Conservation (phyloP, 495 filamentous ascomycete genomes). For the Neurospora sp. region DNA sequence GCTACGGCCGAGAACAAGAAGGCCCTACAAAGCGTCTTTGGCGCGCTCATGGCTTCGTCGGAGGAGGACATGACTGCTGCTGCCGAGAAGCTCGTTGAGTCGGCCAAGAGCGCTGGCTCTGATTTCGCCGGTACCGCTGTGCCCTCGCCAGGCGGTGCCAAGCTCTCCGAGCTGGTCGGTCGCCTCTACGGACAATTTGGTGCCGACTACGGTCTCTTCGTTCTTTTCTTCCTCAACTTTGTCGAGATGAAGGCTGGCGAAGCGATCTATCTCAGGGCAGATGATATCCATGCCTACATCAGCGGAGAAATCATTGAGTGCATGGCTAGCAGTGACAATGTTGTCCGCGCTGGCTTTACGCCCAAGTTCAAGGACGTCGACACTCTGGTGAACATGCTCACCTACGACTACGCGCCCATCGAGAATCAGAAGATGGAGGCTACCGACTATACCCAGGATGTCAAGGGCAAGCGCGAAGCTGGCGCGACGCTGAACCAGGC, state of each 20-base stretch:
- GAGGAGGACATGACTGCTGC: constrained; percentile 53
- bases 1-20: constrained; percentile 60
- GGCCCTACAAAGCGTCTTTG: constrained; percentile 64
- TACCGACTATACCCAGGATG: constrained; percentile 45
- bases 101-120: constrained; percentile 52
- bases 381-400: constrained; percentile 85
- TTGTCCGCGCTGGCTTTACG: constrained; percentile 93
- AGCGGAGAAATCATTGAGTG: constrained; percentile 97
- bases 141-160: constrained; percentile 31
- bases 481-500: constrained; percentile 67
- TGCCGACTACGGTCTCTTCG: constrained; percentile 35
- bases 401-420: constrained; percentile 88
- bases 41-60: constrained; percentile 66
- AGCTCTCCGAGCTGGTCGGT: constrained; percentile 64
- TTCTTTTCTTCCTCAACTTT: constrained; percentile 37
- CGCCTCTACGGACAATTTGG: constrained; percentile 55
- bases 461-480: constrained; percentile 23
- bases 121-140: constrained; percentile 48
- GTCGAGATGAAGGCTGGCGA: constrained; percentile 65
- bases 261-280: constrained; percentile 89
- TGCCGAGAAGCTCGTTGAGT: constrained; percentile 54
- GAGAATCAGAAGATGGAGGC: constrained; percentile 88
- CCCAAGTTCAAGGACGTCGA: constrained; percentile 96
- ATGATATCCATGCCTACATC: constrained; percentile 95
- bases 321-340: constrained; percentile 97